Conservation (phyloP, 352 stramenopile species). For the Pythium dissimile region DNA sequence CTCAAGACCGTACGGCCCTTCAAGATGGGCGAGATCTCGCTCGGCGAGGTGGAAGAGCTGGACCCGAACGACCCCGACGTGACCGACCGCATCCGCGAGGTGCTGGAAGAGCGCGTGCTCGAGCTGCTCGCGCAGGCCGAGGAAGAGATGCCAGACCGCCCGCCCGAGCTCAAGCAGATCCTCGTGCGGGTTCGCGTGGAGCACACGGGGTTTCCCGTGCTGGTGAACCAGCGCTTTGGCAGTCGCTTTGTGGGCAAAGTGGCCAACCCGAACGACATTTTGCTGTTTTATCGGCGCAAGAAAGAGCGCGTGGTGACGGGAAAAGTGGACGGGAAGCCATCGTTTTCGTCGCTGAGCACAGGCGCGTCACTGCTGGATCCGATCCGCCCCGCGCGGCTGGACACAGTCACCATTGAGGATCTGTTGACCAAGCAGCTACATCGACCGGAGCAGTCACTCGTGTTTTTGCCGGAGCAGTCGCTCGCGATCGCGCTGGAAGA, state of each 20-base stretch:
- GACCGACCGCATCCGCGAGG: slow-evolving; percentile 58
- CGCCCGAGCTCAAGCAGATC: slow-evolving; percentile 45
- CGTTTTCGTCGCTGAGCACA: slow-evolving; percentile 6
- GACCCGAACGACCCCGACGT: slow-evolving; percentile 91
- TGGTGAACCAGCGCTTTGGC: slow-evolving; percentile 88
- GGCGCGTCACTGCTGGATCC: slow-evolving; percentile 30
- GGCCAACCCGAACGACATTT: slow-evolving; percentile 86
- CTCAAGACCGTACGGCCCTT: slow-evolving; percentile 93
- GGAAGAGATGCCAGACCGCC: slow-evolving; percentile 27
- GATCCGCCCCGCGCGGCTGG: slow-evolving; percentile 59
- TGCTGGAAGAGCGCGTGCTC: slow-evolving; percentile 59
- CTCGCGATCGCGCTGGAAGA: slow-evolving; percentile 70
- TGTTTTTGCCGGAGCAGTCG: slow-evolving; percentile 70
- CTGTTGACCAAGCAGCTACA: slow-evolving; percentile 65
- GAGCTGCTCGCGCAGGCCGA: slow-evolving; percentile 68
- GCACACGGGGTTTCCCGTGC: slow-evolving; percentile 83
- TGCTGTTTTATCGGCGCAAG: slow-evolving; percentile 79
- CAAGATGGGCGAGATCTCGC: slow-evolving; percentile 88
- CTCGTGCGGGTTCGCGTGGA: slow-evolving; percentile 86
- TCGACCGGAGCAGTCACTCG: slow-evolving; percentile 60
- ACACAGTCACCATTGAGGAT: slow-evolving; percentile 75
- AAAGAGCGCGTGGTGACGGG: slow-evolving; percentile 41
- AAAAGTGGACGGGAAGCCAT: slow-evolving; percentile 34
- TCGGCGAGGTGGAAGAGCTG: slow-evolving; percentile 84
- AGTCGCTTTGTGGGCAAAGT: slow-evolving; percentile 81